Evolutionary conservation across 768 basidiomycete species (phyloP).

Genomic region (Tylopilus sp.): DNA sequence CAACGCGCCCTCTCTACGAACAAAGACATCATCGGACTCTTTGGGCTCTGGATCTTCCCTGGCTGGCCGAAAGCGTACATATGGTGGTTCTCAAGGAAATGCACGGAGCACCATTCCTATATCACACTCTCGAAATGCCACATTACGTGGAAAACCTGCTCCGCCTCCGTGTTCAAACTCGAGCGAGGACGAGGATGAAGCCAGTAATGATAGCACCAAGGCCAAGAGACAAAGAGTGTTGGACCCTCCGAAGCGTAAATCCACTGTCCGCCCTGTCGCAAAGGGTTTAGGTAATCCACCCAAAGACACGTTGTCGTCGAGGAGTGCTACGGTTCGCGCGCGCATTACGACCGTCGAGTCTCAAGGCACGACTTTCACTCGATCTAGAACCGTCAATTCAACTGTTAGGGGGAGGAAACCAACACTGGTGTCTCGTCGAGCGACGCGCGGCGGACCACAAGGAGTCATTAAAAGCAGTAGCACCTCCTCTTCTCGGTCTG

Average conservation of each 20-base stretch:
- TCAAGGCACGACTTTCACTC: constrained; percentile 8
- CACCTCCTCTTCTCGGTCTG: constrained; percentile 27
- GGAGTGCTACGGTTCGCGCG: constrained; percentile 5
- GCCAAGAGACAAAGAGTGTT: constrained; percentile 28
- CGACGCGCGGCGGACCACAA: constrained; percentile 7
- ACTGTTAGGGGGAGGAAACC: constrained; percentile 16
- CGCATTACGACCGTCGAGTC: constrained; percentile 9
- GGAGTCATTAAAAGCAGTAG: constrained; percentile 19
- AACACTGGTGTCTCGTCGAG: constrained; percentile 7
- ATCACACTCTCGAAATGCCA: constrained; percentile 22
- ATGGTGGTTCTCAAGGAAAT: constrained; percentile 6
- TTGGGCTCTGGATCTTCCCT: constrained; percentile 35
- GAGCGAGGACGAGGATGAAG: constrained; percentile 22
- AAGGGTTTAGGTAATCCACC: constrained; percentile 13
- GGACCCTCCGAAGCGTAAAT: constrained; percentile 23
- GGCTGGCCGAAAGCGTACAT: constrained; percentile 42
- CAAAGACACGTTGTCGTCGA: constrained; percentile 13
- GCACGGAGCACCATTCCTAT: background rate
- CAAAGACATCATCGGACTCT: constrained; percentile 43
- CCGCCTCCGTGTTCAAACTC: constrained; percentile 16
- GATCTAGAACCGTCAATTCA: constrained; percentile 8
- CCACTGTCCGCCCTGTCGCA: constrained; percentile 23
- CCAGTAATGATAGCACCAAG: constrained; percentile 6
- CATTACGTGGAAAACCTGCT: constrained; percentile 24
- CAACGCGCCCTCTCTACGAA: constrained; percentile 37